phyloP scores from a whole-genome alignment of 257 asterid species.

The Nicotiana knightiana region DNA sequence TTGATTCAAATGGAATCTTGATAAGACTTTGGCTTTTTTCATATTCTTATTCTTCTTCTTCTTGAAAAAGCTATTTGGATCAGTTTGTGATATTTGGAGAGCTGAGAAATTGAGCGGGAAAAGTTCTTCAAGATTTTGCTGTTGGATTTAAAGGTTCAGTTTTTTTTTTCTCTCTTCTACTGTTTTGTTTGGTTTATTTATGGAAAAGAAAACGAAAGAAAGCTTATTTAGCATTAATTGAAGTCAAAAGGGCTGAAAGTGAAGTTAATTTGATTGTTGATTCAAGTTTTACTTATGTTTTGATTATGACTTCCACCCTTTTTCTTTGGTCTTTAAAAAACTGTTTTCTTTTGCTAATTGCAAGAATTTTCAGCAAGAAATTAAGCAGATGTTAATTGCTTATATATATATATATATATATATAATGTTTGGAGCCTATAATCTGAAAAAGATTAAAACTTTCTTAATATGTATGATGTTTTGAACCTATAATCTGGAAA shows the following conservation, averaged over 20 bases:
- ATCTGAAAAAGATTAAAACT: background rate
- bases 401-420: background rate
- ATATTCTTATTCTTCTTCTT: conserved; percentile 18
- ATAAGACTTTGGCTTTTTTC: conserved; percentile 25
- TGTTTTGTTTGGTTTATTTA: background rate
- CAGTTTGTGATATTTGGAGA: background rate
- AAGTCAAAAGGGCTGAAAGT: background rate
- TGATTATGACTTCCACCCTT: background rate
- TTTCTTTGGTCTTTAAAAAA: background rate
- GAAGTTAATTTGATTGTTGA: background rate
- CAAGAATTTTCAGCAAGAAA: background rate
- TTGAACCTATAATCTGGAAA: background rate
- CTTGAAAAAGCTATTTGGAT: conserved; percentile 16
- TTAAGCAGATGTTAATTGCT: background rate
- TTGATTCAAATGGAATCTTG: conserved; percentile 36
- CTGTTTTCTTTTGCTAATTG: background rate
- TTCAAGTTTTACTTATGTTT: background rate
- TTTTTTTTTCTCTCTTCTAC: background rate
- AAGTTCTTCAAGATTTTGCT: conserved; percentile 3
- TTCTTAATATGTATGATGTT: background rate
- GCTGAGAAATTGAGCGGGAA: background rate
- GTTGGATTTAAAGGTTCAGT: background rate
- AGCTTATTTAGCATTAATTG: background rate
- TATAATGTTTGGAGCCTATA: background rate
- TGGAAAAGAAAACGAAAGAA: background rate